Evolutionary conservation across 2,329 filamentous ascomycete genomes (phyloP).

Genomic region (Penicillium sp.): DNA sequence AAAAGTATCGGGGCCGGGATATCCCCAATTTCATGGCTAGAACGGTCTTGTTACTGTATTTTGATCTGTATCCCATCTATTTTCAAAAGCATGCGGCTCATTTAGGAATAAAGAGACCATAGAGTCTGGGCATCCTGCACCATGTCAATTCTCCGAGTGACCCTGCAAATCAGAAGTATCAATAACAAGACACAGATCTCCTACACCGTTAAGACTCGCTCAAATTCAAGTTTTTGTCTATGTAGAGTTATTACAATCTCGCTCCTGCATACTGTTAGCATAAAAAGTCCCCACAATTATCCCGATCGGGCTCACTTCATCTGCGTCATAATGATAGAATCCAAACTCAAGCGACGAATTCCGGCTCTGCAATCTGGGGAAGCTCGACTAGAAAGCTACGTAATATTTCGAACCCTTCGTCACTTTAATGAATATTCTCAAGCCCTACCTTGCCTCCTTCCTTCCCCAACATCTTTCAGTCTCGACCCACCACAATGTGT

Average conservation of each 20-base stretch:
- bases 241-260: neutral
- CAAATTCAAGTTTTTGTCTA: neutral
- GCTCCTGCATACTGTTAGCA: neutral
- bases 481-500: slow-evolving; percentile 29
- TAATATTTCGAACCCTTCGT: neutral
- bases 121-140: too few relatives aligned
- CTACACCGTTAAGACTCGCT: too few relatives aligned
- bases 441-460: neutral
- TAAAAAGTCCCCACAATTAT: neutral
- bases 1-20: too few relatives aligned
- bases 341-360: slow-evolving; percentile 6
- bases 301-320: slow-evolving; percentile 18
- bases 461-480: too few relatives aligned
- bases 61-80: too few relatives aligned
- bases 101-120: too few relatives aligned
- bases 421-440: neutral
- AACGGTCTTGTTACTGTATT: too few relatives aligned
- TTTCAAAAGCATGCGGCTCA: too few relatives aligned
- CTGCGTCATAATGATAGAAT: slow-evolving; percentile 29
- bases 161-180: too few relatives aligned
- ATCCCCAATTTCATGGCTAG: too few relatives aligned
- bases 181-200: too few relatives aligned
- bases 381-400: neutral
- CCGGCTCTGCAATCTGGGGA: slow-evolving; percentile 3
- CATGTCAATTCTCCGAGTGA: too few relatives aligned